These are phyloP conservation scores for Fusarium avenaceum DNA, from an alignment of 2,329 filamentous ascomycete genomes.

Conservation along the genomic window DNA sequence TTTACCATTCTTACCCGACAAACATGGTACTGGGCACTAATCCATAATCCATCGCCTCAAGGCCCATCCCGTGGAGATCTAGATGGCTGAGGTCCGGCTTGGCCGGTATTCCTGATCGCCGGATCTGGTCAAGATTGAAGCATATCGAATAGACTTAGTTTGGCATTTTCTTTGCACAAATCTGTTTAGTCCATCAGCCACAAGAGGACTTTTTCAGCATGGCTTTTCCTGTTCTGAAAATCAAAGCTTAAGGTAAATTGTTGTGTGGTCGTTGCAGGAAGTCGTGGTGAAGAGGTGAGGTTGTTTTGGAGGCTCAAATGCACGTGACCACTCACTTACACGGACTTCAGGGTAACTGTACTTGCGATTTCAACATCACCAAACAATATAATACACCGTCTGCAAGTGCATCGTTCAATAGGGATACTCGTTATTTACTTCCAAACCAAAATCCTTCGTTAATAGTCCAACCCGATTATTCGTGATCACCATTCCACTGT, in stretches of 20 bases:
- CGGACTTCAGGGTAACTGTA: not conserved
- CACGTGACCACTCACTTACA: constrained; percentile 30
- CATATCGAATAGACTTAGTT: constrained; percentile 9
- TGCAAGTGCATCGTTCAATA: not conserved
- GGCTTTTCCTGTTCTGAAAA: constrained; percentile 7
- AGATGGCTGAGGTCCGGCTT: constrained; percentile 31
- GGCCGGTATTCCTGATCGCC: constrained; percentile 26
- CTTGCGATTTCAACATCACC: not conserved
- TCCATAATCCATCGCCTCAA: constrained; percentile 1
- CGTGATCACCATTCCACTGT: not conserved
- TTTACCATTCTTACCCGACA: not conserved
- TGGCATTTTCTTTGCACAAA: constrained; percentile 12
- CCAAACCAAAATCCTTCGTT: not conserved
- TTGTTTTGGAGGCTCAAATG: not conserved
- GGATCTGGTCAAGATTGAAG: constrained; percentile 40
- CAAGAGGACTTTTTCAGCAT: not conserved
- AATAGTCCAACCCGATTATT: not conserved
- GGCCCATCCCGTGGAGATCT: constrained; percentile 8
- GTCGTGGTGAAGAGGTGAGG: constrained; percentile 12
- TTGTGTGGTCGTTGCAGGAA: constrained; percentile 3
- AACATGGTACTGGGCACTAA: not conserved
- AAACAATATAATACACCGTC: not conserved
- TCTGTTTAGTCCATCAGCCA: constrained; percentile 19
- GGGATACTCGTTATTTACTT: no score
- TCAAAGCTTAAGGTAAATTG: not conserved